These are phyloP conservation scores for Metschnikowia reukaufii DNA, from an alignment of 805 yeast species.

Conservation along the genomic window DNA sequence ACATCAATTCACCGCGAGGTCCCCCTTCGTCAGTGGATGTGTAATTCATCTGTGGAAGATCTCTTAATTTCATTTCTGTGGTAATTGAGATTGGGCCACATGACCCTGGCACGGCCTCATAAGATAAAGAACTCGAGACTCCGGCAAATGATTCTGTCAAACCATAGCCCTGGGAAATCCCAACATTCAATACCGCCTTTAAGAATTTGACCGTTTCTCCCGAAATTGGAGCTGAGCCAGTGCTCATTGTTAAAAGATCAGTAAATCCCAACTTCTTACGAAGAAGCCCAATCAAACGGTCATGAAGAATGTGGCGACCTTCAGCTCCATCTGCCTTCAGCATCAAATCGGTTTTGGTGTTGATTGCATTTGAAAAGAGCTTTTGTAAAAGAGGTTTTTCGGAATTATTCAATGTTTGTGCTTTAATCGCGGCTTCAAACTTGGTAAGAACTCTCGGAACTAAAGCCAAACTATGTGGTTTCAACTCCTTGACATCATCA, in stretches of 20 bases:
- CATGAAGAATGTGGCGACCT: conserved; percentile 37
- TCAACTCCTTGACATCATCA: conserved; percentile 55
- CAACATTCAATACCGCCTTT: conserved; percentile 26
- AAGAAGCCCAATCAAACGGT: conserved; percentile 29
- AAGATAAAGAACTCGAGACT: conserved; percentile 18
- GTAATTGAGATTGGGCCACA: conserved; percentile 25
- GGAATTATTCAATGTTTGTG: conserved; percentile 28
- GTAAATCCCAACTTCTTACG: conserved; percentile 35
- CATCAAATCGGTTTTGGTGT: conserved; percentile 30
- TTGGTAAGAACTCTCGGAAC: conserved; percentile 68
- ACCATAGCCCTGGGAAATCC: conserved; percentile 36
- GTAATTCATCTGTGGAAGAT: conserved; percentile 28
- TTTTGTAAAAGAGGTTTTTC: conserved; percentile 31
- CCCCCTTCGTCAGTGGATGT: conserved; percentile 23
- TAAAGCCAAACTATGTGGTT: conserved; percentile 53
- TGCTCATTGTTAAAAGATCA: conserved; percentile 24
- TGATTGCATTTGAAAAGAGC: conserved; percentile 31
- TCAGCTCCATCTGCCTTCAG: conserved; percentile 40
- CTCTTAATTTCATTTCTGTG: conserved; percentile 24
- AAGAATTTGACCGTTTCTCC: conserved; percentile 24
- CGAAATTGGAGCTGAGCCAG: conserved; percentile 30
- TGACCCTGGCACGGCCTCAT: conserved; percentile 24
- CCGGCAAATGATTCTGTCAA: conserved; percentile 33
- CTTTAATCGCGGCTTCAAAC: conserved; percentile 44
- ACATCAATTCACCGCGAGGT: conserved; percentile 29